Conservation (phyloP, 192 early-diverging fungal species). For the Spizellomyces sp. region DNA sequence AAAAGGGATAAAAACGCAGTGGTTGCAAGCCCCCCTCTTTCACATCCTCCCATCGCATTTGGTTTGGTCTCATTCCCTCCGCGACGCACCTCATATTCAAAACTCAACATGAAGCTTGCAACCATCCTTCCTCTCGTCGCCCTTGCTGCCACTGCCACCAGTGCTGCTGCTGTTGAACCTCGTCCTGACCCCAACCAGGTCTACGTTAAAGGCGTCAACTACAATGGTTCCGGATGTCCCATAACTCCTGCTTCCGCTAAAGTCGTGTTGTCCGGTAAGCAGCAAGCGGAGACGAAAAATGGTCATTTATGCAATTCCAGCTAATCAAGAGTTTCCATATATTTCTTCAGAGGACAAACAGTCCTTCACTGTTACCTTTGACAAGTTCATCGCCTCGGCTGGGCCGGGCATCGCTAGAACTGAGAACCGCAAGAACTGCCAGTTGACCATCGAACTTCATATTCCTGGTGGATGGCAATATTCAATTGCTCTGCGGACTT, state of each 20-base stretch:
- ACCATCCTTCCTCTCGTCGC: neutral
- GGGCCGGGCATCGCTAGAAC: conserved; percentile 29
- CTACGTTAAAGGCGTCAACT: conserved; percentile 17
- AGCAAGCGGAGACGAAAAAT: too few species aligned
- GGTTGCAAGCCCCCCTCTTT: too few species aligned
- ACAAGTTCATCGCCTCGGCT: conserved; percentile 31
- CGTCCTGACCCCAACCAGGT: conserved; percentile 20
- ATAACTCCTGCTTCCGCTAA: conserved; percentile 6
- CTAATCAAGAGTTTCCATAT: neutral
- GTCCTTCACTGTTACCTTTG: conserved; percentile 33
- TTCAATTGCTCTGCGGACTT: conserved; percentile 34
- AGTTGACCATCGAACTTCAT: conserved; percentile 28
- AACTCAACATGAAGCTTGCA: conserved; percentile 3
- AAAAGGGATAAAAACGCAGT: too few species aligned
- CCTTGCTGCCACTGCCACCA: neutral
- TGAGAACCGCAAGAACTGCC: conserved; percentile 41
- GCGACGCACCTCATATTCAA: neutral
- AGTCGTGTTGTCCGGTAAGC: neutral
- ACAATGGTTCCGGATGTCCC: conserved; percentile 21
- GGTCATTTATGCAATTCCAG: neutral
- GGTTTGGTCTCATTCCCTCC: too few species aligned
- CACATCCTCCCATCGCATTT: too few species aligned
- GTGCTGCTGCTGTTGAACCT: neutral
- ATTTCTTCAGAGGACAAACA: conserved; percentile 22
- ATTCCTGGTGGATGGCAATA: conserved; percentile 34